Evolutionary conservation across 805 yeast species (phyloP).

Genomic region (Starmera amethionina): DNA sequence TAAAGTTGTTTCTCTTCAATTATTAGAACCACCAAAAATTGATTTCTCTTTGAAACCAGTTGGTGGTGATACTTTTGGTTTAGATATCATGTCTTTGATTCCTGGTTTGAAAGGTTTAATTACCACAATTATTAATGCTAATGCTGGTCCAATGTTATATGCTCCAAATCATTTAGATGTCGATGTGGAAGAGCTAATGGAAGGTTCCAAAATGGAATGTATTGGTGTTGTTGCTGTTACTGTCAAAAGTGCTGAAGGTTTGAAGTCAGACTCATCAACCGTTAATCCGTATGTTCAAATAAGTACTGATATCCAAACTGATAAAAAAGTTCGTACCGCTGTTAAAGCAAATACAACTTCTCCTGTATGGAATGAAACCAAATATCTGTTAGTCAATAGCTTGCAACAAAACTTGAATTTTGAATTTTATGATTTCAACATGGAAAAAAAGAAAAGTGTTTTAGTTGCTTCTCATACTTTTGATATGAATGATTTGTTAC

Average conservation of each 20-base stretch:
- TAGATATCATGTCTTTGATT: conserved; percentile 74
- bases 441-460: conserved; percentile 43
- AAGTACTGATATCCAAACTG: conserved; percentile 33
- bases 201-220: conserved; percentile 54
- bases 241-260: conserved; percentile 39
- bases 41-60: conserved; percentile 78
- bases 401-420: conserved; percentile 49
- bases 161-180: conserved; percentile 76
- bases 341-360: conserved; percentile 44
- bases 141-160: conserved; percentile 66
- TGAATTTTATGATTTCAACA: conserved; percentile 42
- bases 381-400: conserved; percentile 44
- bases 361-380: conserved; percentile 62
- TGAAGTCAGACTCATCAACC: conserved; percentile 34
- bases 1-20: conserved; percentile 57
- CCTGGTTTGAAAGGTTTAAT: conserved; percentile 75
- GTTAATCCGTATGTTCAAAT: conserved; percentile 52
- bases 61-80: conserved; percentile 82
- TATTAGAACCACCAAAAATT: conserved; percentile 69
- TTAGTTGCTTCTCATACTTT: conserved; percentile 41
- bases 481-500: conserved; percentile 51
- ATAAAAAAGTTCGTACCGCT: conserved; percentile 36
- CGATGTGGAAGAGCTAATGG: conserved; percentile 64
- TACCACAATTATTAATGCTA: conserved; percentile 57
- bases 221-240: conserved; percentile 62